Evolutionary conservation across 2,329 filamentous ascomycete genomes (phyloP).

Genomic region (Macrophomina phaseolina): DNA sequence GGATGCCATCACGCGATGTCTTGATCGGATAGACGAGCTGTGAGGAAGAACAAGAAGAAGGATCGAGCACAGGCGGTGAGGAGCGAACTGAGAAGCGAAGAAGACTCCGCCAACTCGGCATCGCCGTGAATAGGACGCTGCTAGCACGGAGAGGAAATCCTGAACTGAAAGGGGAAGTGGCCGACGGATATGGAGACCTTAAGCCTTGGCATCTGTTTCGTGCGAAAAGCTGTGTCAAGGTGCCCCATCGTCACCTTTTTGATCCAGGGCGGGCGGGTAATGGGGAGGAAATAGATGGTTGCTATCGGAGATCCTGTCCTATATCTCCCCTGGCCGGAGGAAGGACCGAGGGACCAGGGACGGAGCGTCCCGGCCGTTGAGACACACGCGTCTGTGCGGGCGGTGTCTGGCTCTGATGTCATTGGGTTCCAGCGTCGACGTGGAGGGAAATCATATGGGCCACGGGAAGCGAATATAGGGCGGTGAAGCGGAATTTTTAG

Average conservation of each 20-base stretch:
- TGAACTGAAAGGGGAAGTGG: neutral
- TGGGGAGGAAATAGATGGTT: neutral
- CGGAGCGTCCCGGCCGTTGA: neutral
- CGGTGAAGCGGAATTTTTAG: neutral
- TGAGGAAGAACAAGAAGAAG: neutral
- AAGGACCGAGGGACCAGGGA: neutral
- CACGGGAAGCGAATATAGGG: conserved; percentile 17
- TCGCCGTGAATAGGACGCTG: neutral
- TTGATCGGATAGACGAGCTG: conserved; percentile 16
- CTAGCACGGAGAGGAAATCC: neutral
- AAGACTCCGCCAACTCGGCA: neutral
- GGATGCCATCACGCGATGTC: conserved; percentile 20
- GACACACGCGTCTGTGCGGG: neutral
- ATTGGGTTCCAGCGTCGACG: neutral
- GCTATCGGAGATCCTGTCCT: conserved; percentile 4
- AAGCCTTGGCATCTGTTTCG: neutral
- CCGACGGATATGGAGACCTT: neutral
- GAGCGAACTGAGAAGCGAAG: no score
- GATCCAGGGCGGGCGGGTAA: neutral
- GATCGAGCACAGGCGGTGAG: neutral
- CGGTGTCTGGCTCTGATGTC: neutral
- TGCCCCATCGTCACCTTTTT: neutral
- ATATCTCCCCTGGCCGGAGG: conserved; percentile 3
- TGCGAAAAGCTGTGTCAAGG: no score
- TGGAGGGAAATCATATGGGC: neutral